Conservation (phyloP, 2,329 filamentous ascomycete species). For the Pyrenochaeta sp. region DNA sequence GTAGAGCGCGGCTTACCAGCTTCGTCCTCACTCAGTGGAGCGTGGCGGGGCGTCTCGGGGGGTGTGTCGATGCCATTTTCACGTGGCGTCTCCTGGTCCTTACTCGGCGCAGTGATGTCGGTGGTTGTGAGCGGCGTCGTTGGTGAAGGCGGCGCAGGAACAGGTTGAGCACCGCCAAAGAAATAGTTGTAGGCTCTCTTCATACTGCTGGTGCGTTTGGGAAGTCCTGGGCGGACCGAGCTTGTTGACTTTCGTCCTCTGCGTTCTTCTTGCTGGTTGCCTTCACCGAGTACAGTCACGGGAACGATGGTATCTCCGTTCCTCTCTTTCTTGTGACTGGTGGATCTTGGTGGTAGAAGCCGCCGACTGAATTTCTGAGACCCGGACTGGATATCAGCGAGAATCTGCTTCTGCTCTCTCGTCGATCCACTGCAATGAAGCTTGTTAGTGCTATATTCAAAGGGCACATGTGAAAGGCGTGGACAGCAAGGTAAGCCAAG, state of each 20-base stretch:
- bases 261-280: slow-evolving; percentile 37
- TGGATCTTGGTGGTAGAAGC: slow-evolving; percentile 27
- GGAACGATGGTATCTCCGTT: slow-evolving; percentile 37
- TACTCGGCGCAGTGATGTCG: slow-evolving; percentile 29
- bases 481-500: neutral
- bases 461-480: slow-evolving; percentile 2
- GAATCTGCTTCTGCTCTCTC: slow-evolving; percentile 51
- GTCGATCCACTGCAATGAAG: slow-evolving; percentile 36
- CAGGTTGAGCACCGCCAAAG: slow-evolving; percentile 39
- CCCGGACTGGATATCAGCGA: slow-evolving; percentile 49
- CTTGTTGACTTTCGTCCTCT: slow-evolving; percentile 44
- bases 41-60: slow-evolving; percentile 43
- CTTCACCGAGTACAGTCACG: slow-evolving; percentile 37
- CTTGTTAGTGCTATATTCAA: slow-evolving; percentile 13
- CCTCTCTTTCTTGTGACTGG: slow-evolving; percentile 33
- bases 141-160: slow-evolving; percentile 34
- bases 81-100: slow-evolving; percentile 22
- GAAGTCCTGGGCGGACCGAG: slow-evolving; percentile 42
- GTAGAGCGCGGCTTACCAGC: slow-evolving; percentile 23
- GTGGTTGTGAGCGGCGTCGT: slow-evolving; percentile 38
- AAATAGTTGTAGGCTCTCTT: slow-evolving; percentile 52
- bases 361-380: slow-evolving; percentile 48
- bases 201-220: slow-evolving; percentile 51
- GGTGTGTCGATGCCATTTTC: slow-evolving; percentile 44
- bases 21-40: slow-evolving; percentile 21